Evolutionary conservation across 176 grass and related monocot species (phyloP).

Genomic region (Pharus latifolius): DNA sequence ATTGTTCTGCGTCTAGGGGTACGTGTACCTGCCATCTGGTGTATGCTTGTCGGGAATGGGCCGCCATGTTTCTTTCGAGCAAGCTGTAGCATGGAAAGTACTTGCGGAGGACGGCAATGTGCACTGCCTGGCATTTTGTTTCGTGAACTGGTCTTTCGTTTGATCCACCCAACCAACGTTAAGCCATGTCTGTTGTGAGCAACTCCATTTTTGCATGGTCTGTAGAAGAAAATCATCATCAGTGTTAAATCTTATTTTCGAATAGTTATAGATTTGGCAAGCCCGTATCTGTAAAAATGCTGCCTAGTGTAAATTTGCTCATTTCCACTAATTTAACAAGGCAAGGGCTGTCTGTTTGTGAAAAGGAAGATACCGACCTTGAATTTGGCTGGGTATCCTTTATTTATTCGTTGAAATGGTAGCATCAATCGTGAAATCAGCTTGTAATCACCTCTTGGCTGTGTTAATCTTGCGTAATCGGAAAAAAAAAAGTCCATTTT

Average conservation of each 20-base stretch:
- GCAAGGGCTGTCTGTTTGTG: neutral
- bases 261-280: neutral
- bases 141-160: constrained; percentile 89
- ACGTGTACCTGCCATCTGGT: constrained; percentile 62
- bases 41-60: constrained; percentile 91
- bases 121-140: constrained; percentile 90
- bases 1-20: constrained; percentile 45
- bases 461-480: neutral
- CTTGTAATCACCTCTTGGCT: neutral
- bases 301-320: constrained; percentile 17
- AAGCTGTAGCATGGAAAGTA: constrained; percentile 84
- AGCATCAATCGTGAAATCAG: neutral
- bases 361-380: neutral
- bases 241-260: constrained; percentile 5
- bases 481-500: too few relatives aligned
- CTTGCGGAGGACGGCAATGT: constrained; percentile 47
- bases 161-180: constrained; percentile 11
- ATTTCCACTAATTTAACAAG: constrained; percentile 11
- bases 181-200: neutral
- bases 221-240: neutral
- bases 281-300: neutral
- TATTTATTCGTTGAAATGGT: neutral
- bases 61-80: constrained; percentile 78
- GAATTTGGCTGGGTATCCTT: neutral
- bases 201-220: constrained; percentile 33